Conservation (phyloP, 1,284 basidiomycete genomes). For the Coniferiporia weirii region DNA sequence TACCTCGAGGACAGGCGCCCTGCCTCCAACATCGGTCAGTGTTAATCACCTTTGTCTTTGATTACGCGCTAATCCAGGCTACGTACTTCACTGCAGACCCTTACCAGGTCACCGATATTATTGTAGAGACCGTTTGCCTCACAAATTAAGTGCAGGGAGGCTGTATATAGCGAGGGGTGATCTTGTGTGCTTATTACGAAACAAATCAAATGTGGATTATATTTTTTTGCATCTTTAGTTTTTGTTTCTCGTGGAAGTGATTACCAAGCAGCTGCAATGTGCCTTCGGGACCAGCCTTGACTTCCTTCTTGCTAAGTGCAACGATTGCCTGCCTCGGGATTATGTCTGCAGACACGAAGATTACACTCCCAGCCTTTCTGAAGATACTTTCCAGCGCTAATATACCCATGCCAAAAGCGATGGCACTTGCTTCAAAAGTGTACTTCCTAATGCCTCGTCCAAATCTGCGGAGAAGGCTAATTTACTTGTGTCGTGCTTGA, state of each 20-base stretch:
- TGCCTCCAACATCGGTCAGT: conserved; percentile 93
- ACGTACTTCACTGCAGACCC: conserved; percentile 51
- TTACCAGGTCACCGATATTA: conserved; percentile 84
- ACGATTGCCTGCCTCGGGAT: not conserved
- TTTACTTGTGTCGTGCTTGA: conserved; percentile 13
- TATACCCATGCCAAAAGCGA: conserved; percentile 68
- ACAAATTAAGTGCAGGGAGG: not conserved
- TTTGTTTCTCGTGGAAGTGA: not conserved
- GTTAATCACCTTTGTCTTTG: conserved; percentile 18
- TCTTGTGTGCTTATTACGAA: not conserved
- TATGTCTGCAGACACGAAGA: conserved; percentile 30
- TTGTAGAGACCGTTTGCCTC: conserved; percentile 80
- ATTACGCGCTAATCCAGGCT: conserved; percentile 17
- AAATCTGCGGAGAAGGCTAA: conserved; percentile 13
- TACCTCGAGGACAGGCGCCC: conserved; percentile 97
- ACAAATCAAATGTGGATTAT: not conserved
- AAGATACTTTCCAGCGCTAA: conserved; percentile 62
- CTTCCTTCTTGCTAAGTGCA: too few relatives aligned
- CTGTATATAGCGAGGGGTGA: not conserved
- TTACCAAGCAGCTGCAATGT: too few relatives aligned
- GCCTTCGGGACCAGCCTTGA: too few relatives aligned
- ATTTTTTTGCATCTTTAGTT: not conserved
- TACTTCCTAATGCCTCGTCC: conserved; percentile 33
- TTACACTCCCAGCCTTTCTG: conserved; percentile 69
- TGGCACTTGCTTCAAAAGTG: conserved; percentile 75